Base-by-base conservation (phyloP, 1,139 yeast species). In the Taphrina confusa region DNA sequence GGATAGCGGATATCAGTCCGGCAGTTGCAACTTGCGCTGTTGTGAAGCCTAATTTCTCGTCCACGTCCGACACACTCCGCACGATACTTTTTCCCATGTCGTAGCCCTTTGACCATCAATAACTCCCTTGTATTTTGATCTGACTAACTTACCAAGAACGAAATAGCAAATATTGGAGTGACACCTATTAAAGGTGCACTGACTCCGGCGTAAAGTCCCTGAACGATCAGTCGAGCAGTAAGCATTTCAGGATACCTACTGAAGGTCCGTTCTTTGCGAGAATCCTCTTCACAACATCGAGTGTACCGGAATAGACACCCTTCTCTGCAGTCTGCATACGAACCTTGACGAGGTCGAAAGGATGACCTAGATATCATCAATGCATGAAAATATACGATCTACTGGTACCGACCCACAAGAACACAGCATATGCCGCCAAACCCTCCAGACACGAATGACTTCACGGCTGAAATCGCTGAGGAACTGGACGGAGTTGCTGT, bases 101-200 rank as follows among this genome's bases (percentile, higher is more conserved):
- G 74, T 92, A 92, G 70, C 97, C 97, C 50, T 49, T 60, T 68
- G 67, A n/a, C 14, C 20, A 12, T 34, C 39, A 34, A 34, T 34
- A 34, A 33, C 11, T 5, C 14, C 14, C 18, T 6, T 18, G 5
- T n/a, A 18, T 12, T 5, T n/a, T 5, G 14, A 12, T 6, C 4
- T 33, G 4, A n/a, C 78, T 16, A 25, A 50, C 54, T 25, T 18
- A 57, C 61, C 97, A 97, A 91, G 77, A 92, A 92, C 1, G 96
- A 87, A 33, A 92, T 94, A 9, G 97, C 97, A 77, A 92, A 92
- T 89, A 92, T 92, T 40, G 98, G 98, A 0, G 97, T 92, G 28
- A 92, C 97, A 31, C 98, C 98, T 28, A 87, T 73, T 57, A 92
- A 76, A 4, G 98, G 98, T 9, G 96, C 95, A 34, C 84, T 78